phyloP scores from a whole-genome alignment of 1,284 basidiomycete genomes.

The Quambalaria eucalypti region DNA sequence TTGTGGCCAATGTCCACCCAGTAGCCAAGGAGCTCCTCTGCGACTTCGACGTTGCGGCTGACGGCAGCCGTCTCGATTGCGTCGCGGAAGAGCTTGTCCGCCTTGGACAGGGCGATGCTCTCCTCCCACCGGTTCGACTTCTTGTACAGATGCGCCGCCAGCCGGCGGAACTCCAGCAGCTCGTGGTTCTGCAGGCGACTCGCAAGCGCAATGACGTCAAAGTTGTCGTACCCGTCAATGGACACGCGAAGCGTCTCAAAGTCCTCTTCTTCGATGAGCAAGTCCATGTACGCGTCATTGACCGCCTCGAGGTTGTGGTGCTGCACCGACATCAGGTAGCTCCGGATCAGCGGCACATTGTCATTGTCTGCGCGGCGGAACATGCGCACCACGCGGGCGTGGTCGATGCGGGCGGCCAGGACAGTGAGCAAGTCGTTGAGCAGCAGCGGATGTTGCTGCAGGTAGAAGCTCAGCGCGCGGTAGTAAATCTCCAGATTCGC shows the following conservation, averaged over 20 bases:
- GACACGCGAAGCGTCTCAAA: slow-evolving; percentile 91
- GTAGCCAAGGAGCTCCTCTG: slow-evolving; percentile 81
- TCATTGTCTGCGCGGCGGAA: slow-evolving; percentile 76
- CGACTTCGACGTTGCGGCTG: slow-evolving; percentile 70
- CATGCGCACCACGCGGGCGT: slow-evolving; percentile 85
- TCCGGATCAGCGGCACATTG: slow-evolving; percentile 86
- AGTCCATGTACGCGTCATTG: slow-evolving; percentile 92
- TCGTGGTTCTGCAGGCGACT: slow-evolving; percentile 79
- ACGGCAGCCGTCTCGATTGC: slow-evolving; percentile 84
- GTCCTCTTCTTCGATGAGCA: slow-evolving; percentile 97
- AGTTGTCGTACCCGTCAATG: slow-evolving; percentile 95
- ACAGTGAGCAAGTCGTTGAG: slow-evolving; percentile 88
- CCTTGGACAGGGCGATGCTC: slow-evolving; percentile 84
- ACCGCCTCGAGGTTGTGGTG: slow-evolving; percentile 90
- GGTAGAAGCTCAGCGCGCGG: slow-evolving; percentile 57
- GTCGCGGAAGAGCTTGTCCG: slow-evolving; percentile 92
- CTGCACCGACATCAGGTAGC: slow-evolving; percentile 94
- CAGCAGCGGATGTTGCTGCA: slow-evolving; percentile 84
- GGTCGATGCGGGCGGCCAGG: slow-evolving; percentile 84
- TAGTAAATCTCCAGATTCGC: slow-evolving; percentile 99
- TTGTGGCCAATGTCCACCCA: slow-evolving; percentile 91
- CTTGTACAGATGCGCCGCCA: slow-evolving; percentile 93
- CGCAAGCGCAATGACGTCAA: slow-evolving; percentile 83
- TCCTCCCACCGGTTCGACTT: slow-evolving; percentile 93
- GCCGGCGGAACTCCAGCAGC: slow-evolving; percentile 76